Percentiles rank a stretch among this genome's conserved stretches.
These are phyloP conservation scores for Lipomyces starkeyi DNA, from an alignment of 805 yeast genomes.

Conservation along the genomic window DNA sequence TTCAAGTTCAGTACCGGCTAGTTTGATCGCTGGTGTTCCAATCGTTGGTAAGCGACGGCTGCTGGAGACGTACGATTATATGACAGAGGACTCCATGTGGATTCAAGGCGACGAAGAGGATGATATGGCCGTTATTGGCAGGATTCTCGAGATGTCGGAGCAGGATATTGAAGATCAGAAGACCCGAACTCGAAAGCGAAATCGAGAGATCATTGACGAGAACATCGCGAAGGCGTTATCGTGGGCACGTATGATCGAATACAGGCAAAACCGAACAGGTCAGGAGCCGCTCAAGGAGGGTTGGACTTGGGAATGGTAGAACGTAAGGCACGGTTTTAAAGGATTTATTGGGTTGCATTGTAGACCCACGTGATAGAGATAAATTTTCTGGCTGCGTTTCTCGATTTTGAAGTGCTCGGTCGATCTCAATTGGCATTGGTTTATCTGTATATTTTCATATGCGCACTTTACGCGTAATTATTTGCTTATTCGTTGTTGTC, in stretches of 20 bases:
- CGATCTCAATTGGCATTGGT: background rate
- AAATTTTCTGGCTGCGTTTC: too few relatives aligned
- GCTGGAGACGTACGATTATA: conserved; percentile 32
- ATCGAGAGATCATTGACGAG: conserved; percentile 24
- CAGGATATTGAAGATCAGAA: conserved; percentile 28
- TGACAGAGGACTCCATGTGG: conserved; percentile 37
- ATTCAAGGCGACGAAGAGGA: conserved; percentile 33
- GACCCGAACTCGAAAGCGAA: conserved; percentile 22
- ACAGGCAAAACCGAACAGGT: conserved; percentile 28
- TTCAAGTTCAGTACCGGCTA: conserved; percentile 38
- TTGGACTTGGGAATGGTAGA: conserved; percentile 36
- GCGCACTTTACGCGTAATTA: background rate
- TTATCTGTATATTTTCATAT: background rate
- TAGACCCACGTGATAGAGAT: too few relatives aligned
- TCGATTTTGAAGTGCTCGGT: background rate
- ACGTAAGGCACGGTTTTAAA: background rate
- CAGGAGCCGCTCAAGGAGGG: conserved; percentile 29
- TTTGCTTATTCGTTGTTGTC: background rate
- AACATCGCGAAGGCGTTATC: conserved; percentile 27
- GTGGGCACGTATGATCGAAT: conserved; percentile 26
- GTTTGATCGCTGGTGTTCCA: conserved; percentile 36
- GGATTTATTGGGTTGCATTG: background rate
- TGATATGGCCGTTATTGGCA: conserved; percentile 35
- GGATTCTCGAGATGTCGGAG: conserved; percentile 29
- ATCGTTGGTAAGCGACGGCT: conserved; percentile 33